Percentiles rank a stretch among this genome's conserved stretches.
Conservation (phyloP, 2,329 filamentous ascomycete genomes). For the Xylaria sp. region DNA sequence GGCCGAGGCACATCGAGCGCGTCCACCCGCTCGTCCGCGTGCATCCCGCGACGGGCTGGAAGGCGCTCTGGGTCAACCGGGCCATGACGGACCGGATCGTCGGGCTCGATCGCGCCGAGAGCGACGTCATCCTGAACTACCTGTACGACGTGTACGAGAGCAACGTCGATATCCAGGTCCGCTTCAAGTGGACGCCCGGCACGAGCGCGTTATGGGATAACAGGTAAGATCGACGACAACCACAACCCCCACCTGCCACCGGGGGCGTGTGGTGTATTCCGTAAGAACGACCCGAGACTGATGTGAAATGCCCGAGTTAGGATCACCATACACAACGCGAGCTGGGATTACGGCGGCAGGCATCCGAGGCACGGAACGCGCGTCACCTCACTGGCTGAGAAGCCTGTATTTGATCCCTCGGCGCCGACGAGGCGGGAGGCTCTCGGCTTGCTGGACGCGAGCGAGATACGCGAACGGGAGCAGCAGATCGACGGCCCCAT, state of each 20-base stretch:
- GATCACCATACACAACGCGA: slow-evolving; percentile 78
- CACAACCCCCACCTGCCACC: not conserved
- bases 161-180: slow-evolving; percentile 76
- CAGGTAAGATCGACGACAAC: slow-evolving; percentile 52
- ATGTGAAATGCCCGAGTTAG: slow-evolving; percentile 47
- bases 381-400: slow-evolving; percentile 76
- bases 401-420: slow-evolving; percentile 71
- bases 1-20: slow-evolving; percentile 73
- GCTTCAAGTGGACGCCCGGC: slow-evolving; percentile 75
- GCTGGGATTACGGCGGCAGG: slow-evolving; percentile 76
- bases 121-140: slow-evolving; percentile 73
- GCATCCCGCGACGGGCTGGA: slow-evolving; percentile 79
- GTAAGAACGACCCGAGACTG: not conserved
- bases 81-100: slow-evolving; percentile 75
- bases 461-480: slow-evolving; percentile 63
- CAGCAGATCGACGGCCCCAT: slow-evolving; percentile 44
- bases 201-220: slow-evolving; percentile 79
- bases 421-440: slow-evolving; percentile 74
- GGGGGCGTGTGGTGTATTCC: not conserved
- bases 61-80: slow-evolving; percentile 76
- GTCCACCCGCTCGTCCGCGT: slow-evolving; percentile 75
- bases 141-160: slow-evolving; percentile 74
- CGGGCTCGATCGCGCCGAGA: slow-evolving; percentile 74
- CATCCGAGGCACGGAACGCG: slow-evolving; percentile 77
- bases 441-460: slow-evolving; percentile 68